Evolutionary conservation across 2,329 filamentous ascomycete species (phyloP).

Genomic region (Biscogniauxia marginata): DNA sequence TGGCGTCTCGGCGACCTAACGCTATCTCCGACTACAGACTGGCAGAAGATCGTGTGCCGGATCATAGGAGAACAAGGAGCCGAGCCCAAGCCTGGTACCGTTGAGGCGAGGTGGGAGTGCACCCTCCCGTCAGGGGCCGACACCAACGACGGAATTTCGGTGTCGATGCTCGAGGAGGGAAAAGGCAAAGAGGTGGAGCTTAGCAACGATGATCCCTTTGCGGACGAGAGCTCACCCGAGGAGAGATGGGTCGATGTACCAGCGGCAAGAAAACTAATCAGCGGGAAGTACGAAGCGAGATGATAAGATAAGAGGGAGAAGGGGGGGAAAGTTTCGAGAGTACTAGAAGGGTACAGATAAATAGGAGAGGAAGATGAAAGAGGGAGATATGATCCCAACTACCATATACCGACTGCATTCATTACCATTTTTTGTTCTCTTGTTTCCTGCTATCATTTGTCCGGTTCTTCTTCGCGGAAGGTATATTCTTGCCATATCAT

Average conservation of each 20-base stretch:
- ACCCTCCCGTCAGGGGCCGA: slow-evolving; percentile 31
- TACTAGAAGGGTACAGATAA: neutral
- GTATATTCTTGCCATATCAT: slow-evolving; percentile 15
- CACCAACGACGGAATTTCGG: slow-evolving; percentile 48
- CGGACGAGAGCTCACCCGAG: slow-evolving; percentile 37
- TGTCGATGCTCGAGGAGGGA: slow-evolving; percentile 54
- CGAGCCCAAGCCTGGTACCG: slow-evolving; percentile 68
- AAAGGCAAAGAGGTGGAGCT: slow-evolving; percentile 50
- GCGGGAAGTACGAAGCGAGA: slow-evolving; percentile 70
- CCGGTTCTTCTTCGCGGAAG: slow-evolving; percentile 18
- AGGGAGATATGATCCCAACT: neutral
- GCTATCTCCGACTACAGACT: slow-evolving; percentile 57
- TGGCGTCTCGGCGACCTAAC: slow-evolving; percentile 79
- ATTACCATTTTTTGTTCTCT: slow-evolving; percentile 12
- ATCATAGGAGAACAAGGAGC: slow-evolving; percentile 71
- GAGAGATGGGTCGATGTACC: slow-evolving; percentile 66
- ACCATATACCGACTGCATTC: slow-evolving; percentile 9
- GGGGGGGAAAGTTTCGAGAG: slow-evolving; percentile 1
- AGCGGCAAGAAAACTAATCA: slow-evolving; percentile 64
- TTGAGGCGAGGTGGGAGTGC: slow-evolving; percentile 82
- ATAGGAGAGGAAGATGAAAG: neutral
- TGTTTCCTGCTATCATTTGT: slow-evolving; percentile 19
- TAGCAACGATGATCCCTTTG: slow-evolving; percentile 65
- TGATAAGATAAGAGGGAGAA: slow-evolving; percentile 1
- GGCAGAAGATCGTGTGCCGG: slow-evolving; percentile 78